Base-by-base conservation (phyloP, 306 rosid genomes). In the Casuarina cunninghamiana region DNA sequence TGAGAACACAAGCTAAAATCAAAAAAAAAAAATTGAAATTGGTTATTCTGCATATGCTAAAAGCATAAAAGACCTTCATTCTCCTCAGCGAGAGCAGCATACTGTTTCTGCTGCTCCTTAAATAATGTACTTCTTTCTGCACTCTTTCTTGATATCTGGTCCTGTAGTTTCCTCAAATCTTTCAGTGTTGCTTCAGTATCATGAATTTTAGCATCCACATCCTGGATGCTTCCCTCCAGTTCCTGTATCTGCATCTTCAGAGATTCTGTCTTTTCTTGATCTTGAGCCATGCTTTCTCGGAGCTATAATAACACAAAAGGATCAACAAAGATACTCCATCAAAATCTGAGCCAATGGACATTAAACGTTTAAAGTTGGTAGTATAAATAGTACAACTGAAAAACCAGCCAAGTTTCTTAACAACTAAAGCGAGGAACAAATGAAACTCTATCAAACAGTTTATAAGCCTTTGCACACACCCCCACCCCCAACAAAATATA, bases 211-310 rank as follows among this genome's bases (percentile, higher is more conserved):
- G 80, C 43, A 73, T 90, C 90, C 78, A 92, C 44, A 73, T 88
- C 86, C 79, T 80, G 79, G 67, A 92, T 85, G 83, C 83, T 88
- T 69, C 78, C 89, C 71, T 89, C 97, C 84, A 94, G 81, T 77
- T 91, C 92, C 66, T 87, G 84, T 80, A 92, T 83, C 81, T 90
- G 93, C 67, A 69, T 75, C 81, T 86, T 83, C 68, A 85, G 70
- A 49, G 88, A 77, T 79, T 91, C 89, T 71, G 90, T 85, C 85
- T 85, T 89, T 86, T 92, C 96, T 72, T 91, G 89, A 88, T 89
- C 97, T 39, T 92, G 91, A 79, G 84, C 77, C 76, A 95, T 89
- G 89, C 93, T 86, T 87, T 92, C 97, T 72, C 98, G 94, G 50
- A 88, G 95, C 98, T 94, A 81, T 38, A 86, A 71, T 32, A 49